Evolutionary conservation across 371 early-diverging fungal species (phyloP).

Genomic region (Cokeromyces recurvatus): DNA sequence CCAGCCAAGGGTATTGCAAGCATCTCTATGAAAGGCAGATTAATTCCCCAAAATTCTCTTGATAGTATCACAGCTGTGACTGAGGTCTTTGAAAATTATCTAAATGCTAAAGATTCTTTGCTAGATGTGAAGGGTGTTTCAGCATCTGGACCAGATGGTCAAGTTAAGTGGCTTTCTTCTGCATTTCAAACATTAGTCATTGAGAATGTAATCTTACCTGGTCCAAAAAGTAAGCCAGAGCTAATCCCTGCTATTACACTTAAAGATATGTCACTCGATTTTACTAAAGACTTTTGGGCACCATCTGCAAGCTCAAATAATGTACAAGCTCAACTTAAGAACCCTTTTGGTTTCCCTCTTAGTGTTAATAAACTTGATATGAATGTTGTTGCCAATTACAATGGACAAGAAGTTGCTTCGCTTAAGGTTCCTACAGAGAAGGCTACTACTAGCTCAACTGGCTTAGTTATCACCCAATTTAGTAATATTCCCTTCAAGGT

Average conservation of each 20-base stretch:
- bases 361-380: conserved; percentile 46
- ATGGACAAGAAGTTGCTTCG: conserved; percentile 35
- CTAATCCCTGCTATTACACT: conserved; percentile 43
- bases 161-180: conserved; percentile 49
- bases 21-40: conserved; percentile 49
- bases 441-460: conserved; percentile 37
- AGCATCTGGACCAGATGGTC: conserved; percentile 45
- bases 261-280: conserved; percentile 49
- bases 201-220: conserved; percentile 44
- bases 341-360: conserved; percentile 59
- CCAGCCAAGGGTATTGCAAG: conserved; percentile 25
- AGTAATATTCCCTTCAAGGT: conserved; percentile 44
- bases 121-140: conserved; percentile 47
- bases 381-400: conserved; percentile 30
- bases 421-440: conserved; percentile 45
- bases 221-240: conserved; percentile 25
- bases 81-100: conserved; percentile 45
- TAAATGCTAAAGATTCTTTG: conserved; percentile 37
- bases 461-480: conserved; percentile 47
- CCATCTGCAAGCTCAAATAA: conserved; percentile 47
- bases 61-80: conserved; percentile 47
- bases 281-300: conserved; percentile 48
- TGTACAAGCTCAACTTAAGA: conserved; percentile 48
- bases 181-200: conserved; percentile 51
- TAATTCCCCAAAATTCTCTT: conserved; percentile 43